These are phyloP conservation scores for Tremella mesenterica DNA, from an alignment of 768 basidiomycete species.

Conservation along the genomic window DNA sequence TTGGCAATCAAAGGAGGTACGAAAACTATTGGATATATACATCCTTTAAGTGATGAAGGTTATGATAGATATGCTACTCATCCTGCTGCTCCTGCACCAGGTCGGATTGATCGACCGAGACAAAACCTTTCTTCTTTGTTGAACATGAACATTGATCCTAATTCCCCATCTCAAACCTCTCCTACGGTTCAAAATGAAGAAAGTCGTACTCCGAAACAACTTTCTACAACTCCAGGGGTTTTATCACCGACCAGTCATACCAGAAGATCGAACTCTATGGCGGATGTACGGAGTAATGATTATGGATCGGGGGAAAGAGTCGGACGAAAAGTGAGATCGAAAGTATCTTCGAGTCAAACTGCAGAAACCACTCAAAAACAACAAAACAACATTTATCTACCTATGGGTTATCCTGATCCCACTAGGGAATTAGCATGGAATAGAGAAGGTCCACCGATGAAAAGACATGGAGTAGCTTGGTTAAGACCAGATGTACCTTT, in stretches of 20 bases:
- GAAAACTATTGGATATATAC: constrained; percentile 10
- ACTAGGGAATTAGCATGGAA: constrained; percentile 20
- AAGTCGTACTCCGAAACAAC: neutral
- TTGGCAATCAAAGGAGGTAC: neutral
- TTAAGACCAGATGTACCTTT: constrained; percentile 11
- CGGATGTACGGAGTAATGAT: neutral
- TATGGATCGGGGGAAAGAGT: neutral
- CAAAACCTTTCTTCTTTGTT: no score
- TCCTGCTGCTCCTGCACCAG: constrained; percentile 18
- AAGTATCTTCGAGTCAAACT: neutral
- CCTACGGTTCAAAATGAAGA: neutral
- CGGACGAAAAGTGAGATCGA: neutral
- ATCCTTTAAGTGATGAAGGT: constrained; percentile 8
- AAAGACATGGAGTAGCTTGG: constrained; percentile 34
- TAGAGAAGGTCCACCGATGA: constrained; percentile 32
- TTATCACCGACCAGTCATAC: neutral
- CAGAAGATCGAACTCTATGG: neutral
- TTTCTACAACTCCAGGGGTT: neutral
- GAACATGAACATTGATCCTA: neutral
- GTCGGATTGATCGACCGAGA: neutral
- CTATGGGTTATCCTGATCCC: constrained; percentile 25
- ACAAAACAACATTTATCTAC: constrained; percentile 11
- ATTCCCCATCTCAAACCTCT: neutral
- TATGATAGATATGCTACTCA: constrained; percentile 29
- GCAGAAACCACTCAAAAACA: neutral